Conservation (phyloP, 2,329 filamentous ascomycete genomes). For the Monilinia aucupariae region DNA sequence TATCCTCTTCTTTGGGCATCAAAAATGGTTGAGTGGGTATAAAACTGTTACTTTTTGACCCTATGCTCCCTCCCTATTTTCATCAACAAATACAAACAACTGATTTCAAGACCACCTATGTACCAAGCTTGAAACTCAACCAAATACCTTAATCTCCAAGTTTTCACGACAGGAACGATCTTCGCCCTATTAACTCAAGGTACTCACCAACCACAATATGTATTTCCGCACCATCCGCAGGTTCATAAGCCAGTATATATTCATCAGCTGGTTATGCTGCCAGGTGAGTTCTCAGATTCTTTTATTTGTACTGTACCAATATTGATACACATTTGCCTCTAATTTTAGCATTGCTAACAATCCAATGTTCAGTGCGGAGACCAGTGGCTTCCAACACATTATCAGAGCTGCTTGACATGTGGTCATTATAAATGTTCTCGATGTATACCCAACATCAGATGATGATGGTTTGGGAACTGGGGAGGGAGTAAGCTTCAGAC, state of each 20-base stretch:
- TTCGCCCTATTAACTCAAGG: background rate
- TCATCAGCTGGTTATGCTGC: slow-evolving; percentile 2
- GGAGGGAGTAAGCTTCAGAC: no score
- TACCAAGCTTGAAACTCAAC: no score
- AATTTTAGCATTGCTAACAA: background rate
- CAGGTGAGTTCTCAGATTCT: background rate
- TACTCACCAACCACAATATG: background rate
- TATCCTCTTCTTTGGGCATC: background rate
- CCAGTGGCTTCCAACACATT: background rate
- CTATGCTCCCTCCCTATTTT: background rate
- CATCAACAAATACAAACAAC: background rate
- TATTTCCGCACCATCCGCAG: background rate
- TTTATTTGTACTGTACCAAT: background rate
- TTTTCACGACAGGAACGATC: background rate
- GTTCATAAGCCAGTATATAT: background rate
- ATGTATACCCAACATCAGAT: slow-evolving; percentile 1
- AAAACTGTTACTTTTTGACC: background rate
- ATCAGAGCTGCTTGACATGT: background rate
- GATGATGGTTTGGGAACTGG: no score
- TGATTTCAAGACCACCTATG: background rate
- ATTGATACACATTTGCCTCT: background rate
- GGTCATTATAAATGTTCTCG: slow-evolving; percentile 1
- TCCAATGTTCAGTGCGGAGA: background rate
- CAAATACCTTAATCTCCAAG: background rate
- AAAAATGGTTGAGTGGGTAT: background rate